Evolutionary conservation across 2,329 filamentous ascomycete species (phyloP), one percentile per base, ranked within the genome.

Genomic region (Pezicula radicicola): DNA sequence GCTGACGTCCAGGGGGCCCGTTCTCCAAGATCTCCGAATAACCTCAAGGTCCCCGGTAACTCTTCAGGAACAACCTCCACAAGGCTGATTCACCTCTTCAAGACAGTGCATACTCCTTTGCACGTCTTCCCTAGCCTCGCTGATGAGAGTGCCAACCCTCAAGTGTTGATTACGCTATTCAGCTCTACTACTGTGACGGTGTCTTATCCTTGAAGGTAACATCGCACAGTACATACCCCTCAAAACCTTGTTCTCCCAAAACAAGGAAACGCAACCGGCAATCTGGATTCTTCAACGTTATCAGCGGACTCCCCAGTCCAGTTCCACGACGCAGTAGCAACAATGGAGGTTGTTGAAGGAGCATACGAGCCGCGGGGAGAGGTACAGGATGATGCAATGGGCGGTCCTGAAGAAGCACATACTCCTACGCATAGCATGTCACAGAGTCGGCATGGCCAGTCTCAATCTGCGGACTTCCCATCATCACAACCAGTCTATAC

Each of bases 231-330:
- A 1, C 30, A 33, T 33, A 45, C 48, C 45, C 39, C 36, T 51
- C 49, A 49, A 36, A 57, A 45, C 49, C 53, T 53, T 50, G 53
- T 50, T 47, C 27, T 25, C 42, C n/a, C 4, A 21, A 28, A 10
- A 9, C 15, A 16, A 39, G 5, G 35, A 47, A 51, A 53, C 43
- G 36, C 54, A 52, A 49, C 57, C 55, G 58, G 53, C 71, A 76
- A 66, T 56, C 75, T 81, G 78, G 79, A 83, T 77, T 75, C 74
- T 56, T 75, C 75, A 55, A 75, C 69, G 16, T 62, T 77, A 33
- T 72, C 72, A 44, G 69, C 70, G 63, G 76, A 75, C 70, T 78
- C 76, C 55, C 69, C 72, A 66, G 75, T 70, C 72, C 76, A 78
- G 63, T 77, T 75, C 63, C 75, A 76, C 74, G 74, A 77, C 75